Base-by-base conservation (phyloP, 306 rosid species). In the Pyrus bretschneideri region DNA sequence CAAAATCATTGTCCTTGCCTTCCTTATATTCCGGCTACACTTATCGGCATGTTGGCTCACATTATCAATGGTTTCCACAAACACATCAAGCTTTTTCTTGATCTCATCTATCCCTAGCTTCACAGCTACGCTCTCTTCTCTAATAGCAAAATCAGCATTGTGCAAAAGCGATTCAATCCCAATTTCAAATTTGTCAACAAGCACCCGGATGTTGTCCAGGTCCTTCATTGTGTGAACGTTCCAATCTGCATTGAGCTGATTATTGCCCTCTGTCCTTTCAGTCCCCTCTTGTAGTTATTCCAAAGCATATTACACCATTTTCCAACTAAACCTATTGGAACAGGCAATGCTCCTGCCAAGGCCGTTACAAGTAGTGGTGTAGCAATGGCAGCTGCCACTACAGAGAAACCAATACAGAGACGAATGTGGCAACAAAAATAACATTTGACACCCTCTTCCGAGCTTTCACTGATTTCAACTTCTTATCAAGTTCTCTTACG, bases 351-450 rank as follows among this genome's bases (percentile, higher is more conserved):
- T 35, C 40, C 96, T 4, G 89, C 90, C 78, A 95, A 40, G 45
- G 98, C 97, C 15, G 86, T 83, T 6, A 90, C 81, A 46, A 95
- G 85, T 0, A 97, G 96, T 0, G 97, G 96, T 11, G 96, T 91
- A 67, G 92, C 80, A 42, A 95, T 35, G 19, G 97, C 97, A 51
- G 95, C 97, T n/a, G 97, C 98, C 77, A 92, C 97, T 66, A 90
- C 96, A 0, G 1, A 92, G 89, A 35, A 45, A 95, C 87, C 85
- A 95, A 73, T 64, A 90, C 89, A 21, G 97, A 86, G 64, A 85
- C 89, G 18, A 95, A 92, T 11, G 86, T 87, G 51, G 91, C 82
- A 63, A 95, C 85, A 2, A 95, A 35, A 35, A 92, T 88, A 46
- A 78, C 92, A 82, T 83, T 90, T 3, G 97, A 88, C 57, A 95